These are phyloP conservation scores for Fusarium sterilihyphosum DNA, from an alignment of 2,329 filamentous ascomycete genomes.

Conservation along the genomic window DNA sequence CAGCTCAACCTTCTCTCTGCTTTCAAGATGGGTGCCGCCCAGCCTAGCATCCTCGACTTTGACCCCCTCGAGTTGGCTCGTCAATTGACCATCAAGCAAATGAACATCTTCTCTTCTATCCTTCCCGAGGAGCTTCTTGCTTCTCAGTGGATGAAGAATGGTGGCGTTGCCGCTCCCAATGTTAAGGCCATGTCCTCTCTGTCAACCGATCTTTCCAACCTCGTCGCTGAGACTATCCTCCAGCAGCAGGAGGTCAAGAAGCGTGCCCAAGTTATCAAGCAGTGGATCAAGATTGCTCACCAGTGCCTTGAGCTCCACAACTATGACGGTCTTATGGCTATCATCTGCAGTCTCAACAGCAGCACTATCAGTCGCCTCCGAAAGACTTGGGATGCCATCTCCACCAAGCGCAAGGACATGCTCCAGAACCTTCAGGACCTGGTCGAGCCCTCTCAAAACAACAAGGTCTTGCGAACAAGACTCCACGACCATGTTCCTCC, in stretches of 20 bases:
- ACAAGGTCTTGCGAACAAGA: slow-evolving; percentile 83
- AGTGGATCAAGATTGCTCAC: slow-evolving; percentile 95
- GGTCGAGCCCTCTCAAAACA: slow-evolving; percentile 90
- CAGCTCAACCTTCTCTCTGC: slow-evolving; percentile 77
- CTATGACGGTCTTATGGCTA: slow-evolving; percentile 96
- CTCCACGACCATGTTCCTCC: slow-evolving; percentile 89
- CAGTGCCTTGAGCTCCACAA: slow-evolving; percentile 91
- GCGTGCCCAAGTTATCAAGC: slow-evolving; percentile 89
- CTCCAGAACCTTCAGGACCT: slow-evolving; percentile 84
- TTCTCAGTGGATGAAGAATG: slow-evolving; percentile 93
- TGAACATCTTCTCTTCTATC: slow-evolving; percentile 90
- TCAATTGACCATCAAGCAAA: slow-evolving; percentile 92
- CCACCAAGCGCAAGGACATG: slow-evolving; percentile 81
- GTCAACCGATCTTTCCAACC: slow-evolving; percentile 90
- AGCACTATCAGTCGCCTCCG: slow-evolving; percentile 89
- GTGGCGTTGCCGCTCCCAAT: slow-evolving; percentile 81
- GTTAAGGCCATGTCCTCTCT: slow-evolving; percentile 94
- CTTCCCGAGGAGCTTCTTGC: slow-evolving; percentile 90
- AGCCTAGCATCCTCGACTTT: slow-evolving; percentile 85
- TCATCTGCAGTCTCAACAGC: slow-evolving; percentile 92
- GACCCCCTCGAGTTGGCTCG: slow-evolving; percentile 90
- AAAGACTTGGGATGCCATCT: slow-evolving; percentile 91
- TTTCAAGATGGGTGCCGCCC: slow-evolving; percentile 77
- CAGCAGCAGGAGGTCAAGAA: slow-evolving; percentile 92
- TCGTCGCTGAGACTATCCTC: slow-evolving; percentile 93